Base-by-base conservation (phyloP, 495 filamentous ascomycete species). In the Annulohypoxylon nitens region DNA sequence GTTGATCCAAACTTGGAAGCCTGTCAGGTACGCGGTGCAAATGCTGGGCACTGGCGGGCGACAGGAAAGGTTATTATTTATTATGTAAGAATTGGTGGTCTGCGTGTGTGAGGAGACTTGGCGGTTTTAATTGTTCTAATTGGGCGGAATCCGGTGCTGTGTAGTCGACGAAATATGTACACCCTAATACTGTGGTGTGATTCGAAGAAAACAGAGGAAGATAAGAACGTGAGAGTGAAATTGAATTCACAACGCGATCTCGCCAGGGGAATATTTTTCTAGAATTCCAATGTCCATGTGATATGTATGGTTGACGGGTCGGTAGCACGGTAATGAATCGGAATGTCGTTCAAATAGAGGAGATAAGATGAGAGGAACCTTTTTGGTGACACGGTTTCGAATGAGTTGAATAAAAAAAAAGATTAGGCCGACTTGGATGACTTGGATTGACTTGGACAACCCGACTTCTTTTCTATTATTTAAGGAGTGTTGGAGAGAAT, bases 301-400 rank as follows among this genome's bases (percentile, higher is more conserved):
- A 37, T 53, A 20, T 54, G 23, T 41, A 45, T 23, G 37, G 50
- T 65, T 55, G 48, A 64, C 37, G 23, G 39, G 12, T 39, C 39
- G 43, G 67, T 39, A 36, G 23, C 43, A 64, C 61, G 12, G 51
- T 37, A 59, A 65, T 45, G 53, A 57, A 16, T 65, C 34, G 12
- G 54, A 66, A 16, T 23, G 36, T 33, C 18, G 50, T 54, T 61
- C 37, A 34, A 64, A 64, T 58, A 7, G 43, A 61, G 51, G 39
- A 48, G 26, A 57, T 48, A 47, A 57, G 30, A 45, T 45, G 47
- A 59, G 50, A 59, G 58, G 53, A 12, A 61, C 20, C 23, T 58
- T 64, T 26, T 64, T 37, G 59, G 67, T 64, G 51, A 48, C 57
- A 71, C 61, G 18, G 57, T 45, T 33, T 45, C 39, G 25, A 37